phyloP scores from a whole-genome alignment of 2,329 filamentous ascomycete genomes.

The Leptographium wingfieldii region DNA sequence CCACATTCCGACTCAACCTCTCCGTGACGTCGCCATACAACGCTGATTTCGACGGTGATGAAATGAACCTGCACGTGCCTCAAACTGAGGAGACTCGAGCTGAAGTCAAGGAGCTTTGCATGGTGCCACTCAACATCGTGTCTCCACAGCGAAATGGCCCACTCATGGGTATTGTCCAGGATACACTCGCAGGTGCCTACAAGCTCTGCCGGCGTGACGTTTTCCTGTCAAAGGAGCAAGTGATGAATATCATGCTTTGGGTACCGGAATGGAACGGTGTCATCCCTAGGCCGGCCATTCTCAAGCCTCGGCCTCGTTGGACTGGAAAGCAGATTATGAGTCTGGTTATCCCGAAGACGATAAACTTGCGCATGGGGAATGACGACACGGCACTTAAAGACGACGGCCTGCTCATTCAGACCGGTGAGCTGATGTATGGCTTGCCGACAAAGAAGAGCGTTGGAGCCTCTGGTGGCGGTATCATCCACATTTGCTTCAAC shows the following conservation, averaged over 20 bases:
- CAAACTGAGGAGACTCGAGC: conserved; percentile 95
- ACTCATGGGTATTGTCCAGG: conserved; percentile 98
- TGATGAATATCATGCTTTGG: conserved; percentile 97
- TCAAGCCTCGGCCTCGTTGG: conserved; percentile 88
- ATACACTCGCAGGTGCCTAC: conserved; percentile 91
- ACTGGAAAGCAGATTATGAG: conserved; percentile 97
- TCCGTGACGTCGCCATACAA: conserved; percentile 99
- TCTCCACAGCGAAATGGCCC: conserved; percentile 94
- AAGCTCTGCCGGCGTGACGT: conserved; percentile 90
- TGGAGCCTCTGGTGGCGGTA: conserved; percentile 78
- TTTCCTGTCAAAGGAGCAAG: conserved; percentile 77
- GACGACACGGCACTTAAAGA: conserved; percentile 58
- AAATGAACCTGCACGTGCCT: conserved; percentile 99
- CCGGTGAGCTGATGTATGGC: conserved; percentile 81
- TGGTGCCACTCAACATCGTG: conserved; percentile 98
- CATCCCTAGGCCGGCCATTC: conserved; percentile 83
- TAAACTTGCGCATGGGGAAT: conserved; percentile 61
- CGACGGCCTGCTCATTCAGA: conserved; percentile 69
- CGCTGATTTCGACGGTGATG: conserved; percentile 98
- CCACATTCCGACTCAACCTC: conserved; percentile 92
- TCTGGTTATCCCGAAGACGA: conserved; percentile 75
- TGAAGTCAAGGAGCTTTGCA: conserved; percentile 85
- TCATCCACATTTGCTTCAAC: conserved; percentile 93
- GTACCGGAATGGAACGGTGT: conserved; percentile 95
- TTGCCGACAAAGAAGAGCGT: conserved; percentile 89